phyloP scores from a whole-genome alignment of 2,329 filamentous ascomycete species.

The Periconia sp. region DNA sequence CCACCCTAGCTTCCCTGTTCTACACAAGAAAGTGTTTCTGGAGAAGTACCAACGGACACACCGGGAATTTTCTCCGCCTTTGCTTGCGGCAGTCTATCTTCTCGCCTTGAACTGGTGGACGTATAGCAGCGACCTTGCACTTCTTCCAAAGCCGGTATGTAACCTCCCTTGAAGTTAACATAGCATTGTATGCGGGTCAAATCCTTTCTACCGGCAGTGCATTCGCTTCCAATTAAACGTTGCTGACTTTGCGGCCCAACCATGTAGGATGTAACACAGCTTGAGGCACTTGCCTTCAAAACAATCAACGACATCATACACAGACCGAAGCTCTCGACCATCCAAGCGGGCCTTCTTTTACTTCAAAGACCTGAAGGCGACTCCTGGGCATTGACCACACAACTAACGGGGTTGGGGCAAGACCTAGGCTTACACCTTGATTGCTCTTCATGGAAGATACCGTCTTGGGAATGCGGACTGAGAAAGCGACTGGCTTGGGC shows the following conservation, averaged over 20 bases:
- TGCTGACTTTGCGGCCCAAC: too few relatives aligned
- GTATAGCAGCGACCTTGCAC: background rate
- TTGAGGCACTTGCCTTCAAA: too few relatives aligned
- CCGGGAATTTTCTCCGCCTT: background rate
- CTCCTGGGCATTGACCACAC: background rate
- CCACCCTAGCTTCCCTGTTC: background rate
- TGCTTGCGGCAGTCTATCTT: background rate
- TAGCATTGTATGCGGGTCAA: too few relatives aligned
- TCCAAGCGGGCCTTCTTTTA: conserved; percentile 1
- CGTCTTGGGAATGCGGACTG: background rate
- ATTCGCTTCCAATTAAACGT: too few relatives aligned
- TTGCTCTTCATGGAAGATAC: background rate
- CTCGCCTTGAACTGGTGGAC: conserved; percentile 1
- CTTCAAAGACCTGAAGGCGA: background rate
- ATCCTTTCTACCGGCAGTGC: too few relatives aligned
- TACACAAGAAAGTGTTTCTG: conserved; percentile 1
- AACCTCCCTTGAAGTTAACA: too few relatives aligned
- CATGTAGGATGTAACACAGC: too few relatives aligned
- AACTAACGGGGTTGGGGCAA: background rate
- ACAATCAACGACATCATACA: too few relatives aligned
- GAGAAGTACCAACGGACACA: background rate
- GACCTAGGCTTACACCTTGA: background rate
- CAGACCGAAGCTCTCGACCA: background rate
- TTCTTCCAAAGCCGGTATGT: too few relatives aligned
- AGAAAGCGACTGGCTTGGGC: conserved; percentile 1